Evolutionary conservation across 2,329 filamentous ascomycete genomes (phyloP), one percentile per base, ranked within the genome.

Genomic region (Leptographium procerum): DNA sequence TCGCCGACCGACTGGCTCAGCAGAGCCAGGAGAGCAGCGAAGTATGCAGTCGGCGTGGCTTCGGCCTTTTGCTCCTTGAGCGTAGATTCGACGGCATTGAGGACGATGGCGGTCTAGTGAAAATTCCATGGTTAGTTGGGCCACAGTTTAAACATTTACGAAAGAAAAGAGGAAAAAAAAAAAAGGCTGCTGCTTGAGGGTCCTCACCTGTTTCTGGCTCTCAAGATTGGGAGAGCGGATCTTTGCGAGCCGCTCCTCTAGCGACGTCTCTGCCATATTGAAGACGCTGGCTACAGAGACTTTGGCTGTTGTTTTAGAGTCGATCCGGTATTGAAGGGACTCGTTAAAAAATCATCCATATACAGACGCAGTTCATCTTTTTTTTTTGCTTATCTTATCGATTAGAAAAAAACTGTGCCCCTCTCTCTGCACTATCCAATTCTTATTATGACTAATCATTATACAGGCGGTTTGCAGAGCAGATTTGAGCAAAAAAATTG

Each of bases 151-250:
- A 9, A 2, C 34, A 36, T 10, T n/a, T n/a, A n/a, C n/a, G n/a
- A n/a, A n/a, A n/a, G n/a, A n/a, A n/a, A n/a, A n/a, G n/a, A n/a
- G 40, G 16, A n/a, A 14, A 55, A 22, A 34, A 14, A 11, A 19
- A 10, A 45, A 28, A 52, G 19, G 16, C 19, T 8, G 14, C 13
- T 50, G 34, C 22, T 19, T 2, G 2, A 16, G 14, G 13, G 14
- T 29, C 16, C 31, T 40, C 16, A 94, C 90, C 82, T 91, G 90
- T 72, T 95, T 85, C 75, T 96, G 91, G 71, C 88, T 96, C 73
- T 96, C 89, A 68, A 96, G 83, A 74, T 95, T 95, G 59, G 92
- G 92, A 69, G 88, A 94, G 75, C 92, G 88, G 73, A 97, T 96
- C 82, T 95, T 96, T 77, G 91, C 89, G 71, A 97, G 84, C 79